phyloP scores from a whole-genome alignment of 192 early-diverging fungal species.

The Allomyces javanicus region DNA sequence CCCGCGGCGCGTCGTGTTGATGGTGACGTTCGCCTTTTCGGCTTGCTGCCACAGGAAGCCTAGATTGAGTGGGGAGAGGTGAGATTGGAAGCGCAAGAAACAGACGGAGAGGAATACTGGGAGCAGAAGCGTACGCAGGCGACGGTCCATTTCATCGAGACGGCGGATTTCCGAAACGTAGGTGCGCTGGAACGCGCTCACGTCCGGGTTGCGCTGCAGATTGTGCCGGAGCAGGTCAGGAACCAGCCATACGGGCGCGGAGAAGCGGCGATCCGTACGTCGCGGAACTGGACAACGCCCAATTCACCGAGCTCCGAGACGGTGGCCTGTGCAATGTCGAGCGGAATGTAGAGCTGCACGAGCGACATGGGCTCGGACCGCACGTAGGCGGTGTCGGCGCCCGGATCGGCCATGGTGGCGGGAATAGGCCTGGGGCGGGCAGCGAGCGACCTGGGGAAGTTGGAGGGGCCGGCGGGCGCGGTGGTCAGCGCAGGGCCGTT shows the following conservation, averaged over 20 bases:
- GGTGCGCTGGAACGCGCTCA: conserved; percentile 89
- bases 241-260: not conserved
- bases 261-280: conserved; percentile 31
- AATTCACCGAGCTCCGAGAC: conserved; percentile 87
- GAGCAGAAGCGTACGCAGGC: conserved; percentile 44
- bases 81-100: not conserved
- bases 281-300: conserved; percentile 84
- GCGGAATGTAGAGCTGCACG: conserved; percentile 85
- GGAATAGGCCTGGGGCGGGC: no score
- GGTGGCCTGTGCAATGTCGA: conserved; percentile 78
- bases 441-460: no score
- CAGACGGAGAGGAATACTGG: not conserved
- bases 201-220: conserved; percentile 65
- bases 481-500: no score
- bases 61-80: conserved; percentile 5
- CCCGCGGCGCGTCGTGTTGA: conserved; percentile 8
- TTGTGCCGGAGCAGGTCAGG: not conserved
- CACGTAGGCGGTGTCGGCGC: conserved; percentile 25
- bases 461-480: no score
- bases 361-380: conserved; percentile 91
- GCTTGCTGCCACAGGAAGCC: conserved; percentile 68
- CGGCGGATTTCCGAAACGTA: conserved; percentile 90
- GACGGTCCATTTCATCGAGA: conserved; percentile 92
- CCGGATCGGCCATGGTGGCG: no score
- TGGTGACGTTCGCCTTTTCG: conserved; percentile 48